phyloP scores from a whole-genome alignment of 2,329 filamentous ascomycete species.

The Aspergillus calidoustus region DNA sequence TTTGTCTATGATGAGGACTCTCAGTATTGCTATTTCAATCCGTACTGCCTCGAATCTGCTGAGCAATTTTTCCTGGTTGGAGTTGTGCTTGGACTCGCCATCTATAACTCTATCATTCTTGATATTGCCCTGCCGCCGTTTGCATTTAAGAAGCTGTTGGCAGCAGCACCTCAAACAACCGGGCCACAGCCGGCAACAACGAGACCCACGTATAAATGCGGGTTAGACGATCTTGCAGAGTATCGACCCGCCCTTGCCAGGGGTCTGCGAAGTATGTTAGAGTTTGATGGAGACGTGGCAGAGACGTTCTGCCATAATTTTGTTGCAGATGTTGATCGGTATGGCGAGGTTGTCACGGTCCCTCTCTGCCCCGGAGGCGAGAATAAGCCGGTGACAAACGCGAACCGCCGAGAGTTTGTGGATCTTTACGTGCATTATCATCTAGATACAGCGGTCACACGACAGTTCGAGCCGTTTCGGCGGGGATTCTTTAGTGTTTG shows the following conservation, averaged over 20 bases:
- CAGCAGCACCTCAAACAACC: constrained; percentile 69
- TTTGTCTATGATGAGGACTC: constrained; percentile 93
- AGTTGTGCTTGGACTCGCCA: constrained; percentile 83
- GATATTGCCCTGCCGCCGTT: constrained; percentile 88
- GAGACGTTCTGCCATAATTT: constrained; percentile 82
- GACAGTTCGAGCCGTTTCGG: constrained; percentile 93
- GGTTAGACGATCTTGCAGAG: constrained; percentile 80
- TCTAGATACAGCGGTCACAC: constrained; percentile 74
- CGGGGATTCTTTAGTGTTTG: constrained; percentile 92
- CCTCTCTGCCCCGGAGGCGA: constrained; percentile 78
- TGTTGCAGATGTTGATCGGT: constrained; percentile 74
- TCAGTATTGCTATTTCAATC: constrained; percentile 90
- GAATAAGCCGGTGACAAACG: constrained; percentile 76
- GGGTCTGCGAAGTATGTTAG: constrained; percentile 75
- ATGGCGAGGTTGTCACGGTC: constrained; percentile 68
- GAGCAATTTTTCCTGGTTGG: constrained; percentile 92
- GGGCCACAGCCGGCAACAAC: constrained; percentile 61
- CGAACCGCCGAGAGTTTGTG: constrained; percentile 83
- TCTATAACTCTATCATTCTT: constrained; percentile 93
- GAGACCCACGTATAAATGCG: constrained; percentile 68
- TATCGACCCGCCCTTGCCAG: constrained; percentile 76
- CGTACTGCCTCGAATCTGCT: constrained; percentile 84
- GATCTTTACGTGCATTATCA: constrained; percentile 80
- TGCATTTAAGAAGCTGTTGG: constrained; percentile 83
- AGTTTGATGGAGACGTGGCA: constrained; percentile 84